These are phyloP conservation scores for Suillus discolor DNA, from an alignment of 768 basidiomycete genomes.

Conservation along the genomic window DNA sequence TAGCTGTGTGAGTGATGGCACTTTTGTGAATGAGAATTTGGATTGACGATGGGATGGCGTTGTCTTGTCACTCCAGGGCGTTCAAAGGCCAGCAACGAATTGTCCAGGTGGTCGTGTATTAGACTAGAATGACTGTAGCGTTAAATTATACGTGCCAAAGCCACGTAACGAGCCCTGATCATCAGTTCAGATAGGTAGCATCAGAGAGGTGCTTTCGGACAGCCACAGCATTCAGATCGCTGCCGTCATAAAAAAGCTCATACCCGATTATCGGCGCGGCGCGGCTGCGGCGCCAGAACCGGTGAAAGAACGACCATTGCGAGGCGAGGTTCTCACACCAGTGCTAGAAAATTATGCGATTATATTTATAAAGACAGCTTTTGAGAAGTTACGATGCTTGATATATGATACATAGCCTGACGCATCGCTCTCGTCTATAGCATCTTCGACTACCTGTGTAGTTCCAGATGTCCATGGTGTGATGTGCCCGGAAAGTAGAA, in stretches of 20 bases:
- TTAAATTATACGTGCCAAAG: neutral
- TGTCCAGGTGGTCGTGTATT: neutral
- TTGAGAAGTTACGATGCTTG: too few relatives aligned
- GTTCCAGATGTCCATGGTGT: too few relatives aligned
- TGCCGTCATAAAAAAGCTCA: too few relatives aligned
- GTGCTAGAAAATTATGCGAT: conserved; percentile 46
- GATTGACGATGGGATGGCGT: conserved; percentile 11
- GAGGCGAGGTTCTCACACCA: conserved; percentile 41
- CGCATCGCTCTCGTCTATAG: too few relatives aligned
- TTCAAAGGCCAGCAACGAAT: neutral
- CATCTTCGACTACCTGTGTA: too few relatives aligned
- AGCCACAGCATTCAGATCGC: neutral
- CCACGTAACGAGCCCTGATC: conserved; percentile 39
- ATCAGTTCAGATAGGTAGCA: conserved; percentile 54
- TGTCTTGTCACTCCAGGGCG: neutral
- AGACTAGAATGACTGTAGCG: neutral
- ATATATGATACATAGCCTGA: too few relatives aligned
- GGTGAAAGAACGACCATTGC: conserved; percentile 44
- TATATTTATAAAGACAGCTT: conserved; percentile 43
- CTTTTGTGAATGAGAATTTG: conserved; percentile 49
- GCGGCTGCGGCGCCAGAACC: conserved; percentile 26
- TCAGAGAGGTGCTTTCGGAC: conserved; percentile 40
- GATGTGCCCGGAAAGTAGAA: too few relatives aligned
- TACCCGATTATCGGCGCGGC: too few relatives aligned
- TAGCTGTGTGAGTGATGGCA: neutral